Conservation (phyloP, 2,329 filamentous ascomycete genomes). For the Fusarium sp. region DNA sequence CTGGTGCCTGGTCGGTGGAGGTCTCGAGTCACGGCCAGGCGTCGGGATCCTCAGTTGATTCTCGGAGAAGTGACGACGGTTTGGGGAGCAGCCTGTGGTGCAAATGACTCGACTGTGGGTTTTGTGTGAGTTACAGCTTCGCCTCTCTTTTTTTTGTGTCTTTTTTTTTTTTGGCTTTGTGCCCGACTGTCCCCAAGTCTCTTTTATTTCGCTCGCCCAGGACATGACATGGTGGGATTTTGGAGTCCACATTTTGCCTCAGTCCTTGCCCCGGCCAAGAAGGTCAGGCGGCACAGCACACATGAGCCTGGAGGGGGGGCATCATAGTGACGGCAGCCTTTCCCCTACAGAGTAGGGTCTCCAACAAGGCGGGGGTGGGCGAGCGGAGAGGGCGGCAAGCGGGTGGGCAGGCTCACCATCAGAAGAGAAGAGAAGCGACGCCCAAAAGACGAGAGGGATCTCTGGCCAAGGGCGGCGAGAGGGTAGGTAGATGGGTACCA, state of each 20-base stretch:
- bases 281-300: constrained; percentile 33
- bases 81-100: constrained; percentile 15
- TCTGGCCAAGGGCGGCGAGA: constrained; percentile 2
- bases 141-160: background rate
- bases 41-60: constrained; percentile 10
- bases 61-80: constrained; percentile 1
- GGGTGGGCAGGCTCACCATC: constrained; percentile 37
- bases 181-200: constrained; percentile 5
- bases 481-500: background rate
- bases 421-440: constrained; percentile 22
- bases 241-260: background rate
- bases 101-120: constrained; percentile 36
- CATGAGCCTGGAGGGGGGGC: constrained; percentile 30
- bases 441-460: constrained; percentile 14
- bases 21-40: constrained; percentile 8
- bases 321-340: constrained; percentile 27
- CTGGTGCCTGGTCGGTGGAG: background rate
- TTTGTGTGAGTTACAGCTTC: constrained; percentile 30
- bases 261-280: constrained; percentile 2
- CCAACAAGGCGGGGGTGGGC: constrained; percentile 15
- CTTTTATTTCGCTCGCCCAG: constrained; percentile 1
- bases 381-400: constrained; percentile 23
- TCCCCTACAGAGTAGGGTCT: constrained; percentile 1
- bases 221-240: background rate
- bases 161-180: background rate